These are phyloP conservation scores for Pichiaceae sp. DNA, from an alignment of 1,139 yeast species.

Conservation along the genomic window DNA sequence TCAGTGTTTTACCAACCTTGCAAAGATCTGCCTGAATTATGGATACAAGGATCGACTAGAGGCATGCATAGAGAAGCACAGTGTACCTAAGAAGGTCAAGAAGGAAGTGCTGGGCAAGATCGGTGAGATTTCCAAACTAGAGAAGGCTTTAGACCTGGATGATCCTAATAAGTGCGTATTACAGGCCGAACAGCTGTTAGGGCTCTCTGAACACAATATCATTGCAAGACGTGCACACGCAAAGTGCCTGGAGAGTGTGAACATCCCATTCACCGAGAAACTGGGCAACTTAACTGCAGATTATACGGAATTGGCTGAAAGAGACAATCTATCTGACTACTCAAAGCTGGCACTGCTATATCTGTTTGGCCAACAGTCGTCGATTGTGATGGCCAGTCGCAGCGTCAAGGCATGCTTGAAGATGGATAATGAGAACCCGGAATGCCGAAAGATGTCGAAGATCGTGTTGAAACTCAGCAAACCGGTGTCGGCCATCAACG, in stretches of 20 bases:
- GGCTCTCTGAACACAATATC: slow-evolving; percentile 22
- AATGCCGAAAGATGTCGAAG: slow-evolving; percentile 46
- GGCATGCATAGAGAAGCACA: slow-evolving; percentile 1
- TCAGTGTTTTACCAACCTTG: slow-evolving; percentile 36
- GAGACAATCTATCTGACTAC: slow-evolving; percentile 13
- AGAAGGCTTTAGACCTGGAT: slow-evolving; percentile 6
- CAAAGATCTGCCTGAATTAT: slow-evolving; percentile 35
- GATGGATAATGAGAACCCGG: slow-evolving; percentile 55
- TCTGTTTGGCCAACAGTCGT: slow-evolving; percentile 15
- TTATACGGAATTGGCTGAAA: slow-evolving; percentile 15
- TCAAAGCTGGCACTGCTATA: slow-evolving; percentile 17
- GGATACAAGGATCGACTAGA: slow-evolving; percentile 32
- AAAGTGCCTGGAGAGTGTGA: slow-evolving; percentile 10
- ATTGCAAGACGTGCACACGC: slow-evolving; percentile 22
- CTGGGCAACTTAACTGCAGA: slow-evolving; percentile 14
- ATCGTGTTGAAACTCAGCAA: slow-evolving; percentile 21
- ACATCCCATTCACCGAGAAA: slow-evolving; percentile 11
- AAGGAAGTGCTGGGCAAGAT: slow-evolving; percentile 1
- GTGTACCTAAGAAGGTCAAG: slow-evolving; percentile 1
- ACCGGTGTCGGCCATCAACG: slow-evolving; percentile 14
- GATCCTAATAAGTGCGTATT: slow-evolving; percentile 22
- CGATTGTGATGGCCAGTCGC: slow-evolving; percentile 14
- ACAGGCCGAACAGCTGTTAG: slow-evolving; percentile 17
- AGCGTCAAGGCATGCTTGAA: slow-evolving; percentile 45
- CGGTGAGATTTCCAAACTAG: slow-evolving; percentile 1